Conservation (phyloP, 345 rosid genomes). For the Corchorus olitorius region DNA sequence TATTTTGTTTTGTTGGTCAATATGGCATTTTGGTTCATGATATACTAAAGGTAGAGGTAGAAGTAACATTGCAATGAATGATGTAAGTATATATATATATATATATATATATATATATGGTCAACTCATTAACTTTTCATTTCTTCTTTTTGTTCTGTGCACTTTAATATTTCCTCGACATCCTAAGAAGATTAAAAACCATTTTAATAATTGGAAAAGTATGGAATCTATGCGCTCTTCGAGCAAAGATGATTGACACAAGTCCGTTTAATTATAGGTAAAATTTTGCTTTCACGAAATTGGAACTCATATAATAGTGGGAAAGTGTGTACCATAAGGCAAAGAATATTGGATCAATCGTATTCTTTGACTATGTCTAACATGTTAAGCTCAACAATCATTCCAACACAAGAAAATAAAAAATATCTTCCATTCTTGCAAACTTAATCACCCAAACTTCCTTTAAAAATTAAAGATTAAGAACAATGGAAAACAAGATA, state of each 20-base stretch:
- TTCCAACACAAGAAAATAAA: not conserved
- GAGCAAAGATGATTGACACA: not conserved
- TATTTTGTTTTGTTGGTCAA: not conserved
- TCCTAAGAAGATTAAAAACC: too few relatives aligned
- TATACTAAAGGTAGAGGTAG: not conserved
- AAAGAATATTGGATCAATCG: not conserved
- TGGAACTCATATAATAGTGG: not conserved
- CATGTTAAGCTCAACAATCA: not conserved
- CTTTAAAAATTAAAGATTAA: not conserved
- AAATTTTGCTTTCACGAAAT: conserved; percentile 13
- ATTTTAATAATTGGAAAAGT: not conserved
- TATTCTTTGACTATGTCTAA: conserved; percentile 7
- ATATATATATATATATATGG: too few relatives aligned
- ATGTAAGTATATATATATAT: not conserved
- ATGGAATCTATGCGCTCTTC: not conserved
- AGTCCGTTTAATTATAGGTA: not conserved
- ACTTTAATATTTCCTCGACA: not conserved
- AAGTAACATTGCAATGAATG: not conserved
- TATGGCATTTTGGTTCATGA: not conserved
- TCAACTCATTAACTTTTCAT: not conserved
- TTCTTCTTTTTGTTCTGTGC: not conserved
- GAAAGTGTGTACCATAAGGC: not conserved
- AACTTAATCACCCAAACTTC: not conserved
- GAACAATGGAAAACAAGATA: not conserved
- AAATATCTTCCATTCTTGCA: conserved; percentile 3